Conservation (phyloP, 2,329 filamentous ascomycete genomes). For the Ceratocystis alfenasii region DNA sequence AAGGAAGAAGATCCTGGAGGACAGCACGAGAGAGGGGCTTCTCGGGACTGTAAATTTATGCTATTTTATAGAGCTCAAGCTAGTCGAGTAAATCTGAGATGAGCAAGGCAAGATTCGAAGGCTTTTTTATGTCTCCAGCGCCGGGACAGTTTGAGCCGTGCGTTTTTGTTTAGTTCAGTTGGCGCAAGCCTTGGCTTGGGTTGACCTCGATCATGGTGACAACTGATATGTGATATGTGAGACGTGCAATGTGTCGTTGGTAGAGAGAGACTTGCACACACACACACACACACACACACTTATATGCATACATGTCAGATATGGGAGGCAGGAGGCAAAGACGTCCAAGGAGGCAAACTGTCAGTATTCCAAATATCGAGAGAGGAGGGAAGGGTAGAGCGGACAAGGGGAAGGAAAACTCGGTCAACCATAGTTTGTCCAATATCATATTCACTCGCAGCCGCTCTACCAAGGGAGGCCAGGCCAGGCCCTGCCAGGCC, state of each 20-base stretch:
- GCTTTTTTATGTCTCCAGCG: background rate
- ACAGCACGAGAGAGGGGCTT: background rate
- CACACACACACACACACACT: too few species aligned
- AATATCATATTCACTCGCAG: background rate
- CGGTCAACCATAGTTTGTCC: background rate
- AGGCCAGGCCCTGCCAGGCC: background rate
- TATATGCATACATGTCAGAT: background rate
- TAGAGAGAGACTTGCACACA: too few species aligned
- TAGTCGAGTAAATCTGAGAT: background rate
- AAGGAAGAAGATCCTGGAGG: background rate
- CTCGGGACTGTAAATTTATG: too few species aligned
- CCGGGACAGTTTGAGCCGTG: slow-evolving; percentile 7
- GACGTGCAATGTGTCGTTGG: too few species aligned
- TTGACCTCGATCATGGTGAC: too few species aligned
- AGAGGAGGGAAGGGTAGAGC: background rate
- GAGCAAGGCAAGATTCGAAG: background rate
- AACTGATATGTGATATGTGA: background rate
- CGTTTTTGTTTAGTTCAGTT: background rate
- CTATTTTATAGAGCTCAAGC: too few species aligned
- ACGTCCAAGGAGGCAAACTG: background rate
- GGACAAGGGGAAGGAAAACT: background rate
- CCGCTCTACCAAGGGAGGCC: too few species aligned
- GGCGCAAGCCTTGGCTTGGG: background rate
- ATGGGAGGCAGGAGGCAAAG: background rate
- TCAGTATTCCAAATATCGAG: background rate